Conservation (phyloP, 768 basidiomycete genomes). For the Nevesoporus exiguus region DNA sequence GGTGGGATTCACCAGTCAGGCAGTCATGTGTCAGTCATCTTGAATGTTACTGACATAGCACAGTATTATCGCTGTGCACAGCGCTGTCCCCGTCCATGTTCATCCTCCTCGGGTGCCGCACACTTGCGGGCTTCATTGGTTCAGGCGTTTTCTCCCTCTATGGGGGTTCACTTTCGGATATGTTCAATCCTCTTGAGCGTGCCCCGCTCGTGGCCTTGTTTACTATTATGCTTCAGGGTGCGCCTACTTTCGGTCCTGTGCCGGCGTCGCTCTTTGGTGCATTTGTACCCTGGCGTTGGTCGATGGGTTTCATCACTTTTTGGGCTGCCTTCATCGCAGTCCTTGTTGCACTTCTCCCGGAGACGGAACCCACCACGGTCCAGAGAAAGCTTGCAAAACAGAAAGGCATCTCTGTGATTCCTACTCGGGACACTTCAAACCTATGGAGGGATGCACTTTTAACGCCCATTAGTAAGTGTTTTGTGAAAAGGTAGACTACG, state of each 20-base stretch:
- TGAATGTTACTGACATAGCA: conserved; percentile 3
- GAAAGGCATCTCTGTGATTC: neutral
- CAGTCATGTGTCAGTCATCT: neutral
- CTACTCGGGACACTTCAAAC: neutral
- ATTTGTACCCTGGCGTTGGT: conserved; percentile 27
- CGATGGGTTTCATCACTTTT: conserved; percentile 23
- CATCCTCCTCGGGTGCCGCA: conserved; percentile 18
- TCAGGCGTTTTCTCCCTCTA: conserved; percentile 29
- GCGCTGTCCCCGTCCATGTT: conserved; percentile 23
- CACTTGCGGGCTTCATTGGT: conserved; percentile 23
- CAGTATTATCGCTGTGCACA: conserved; percentile 24
- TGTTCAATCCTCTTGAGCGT: conserved; percentile 28
- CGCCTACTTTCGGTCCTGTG: conserved; percentile 28
- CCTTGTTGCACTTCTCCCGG: conserved; percentile 19
- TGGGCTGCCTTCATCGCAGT: conserved; percentile 22
- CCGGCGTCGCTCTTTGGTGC: conserved; percentile 22
- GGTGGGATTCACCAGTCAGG: conserved; percentile 24
- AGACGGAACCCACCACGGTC: conserved; percentile 24
- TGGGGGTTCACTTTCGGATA: conserved; percentile 29
- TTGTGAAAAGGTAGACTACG: neutral
- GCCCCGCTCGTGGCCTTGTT: conserved; percentile 29
- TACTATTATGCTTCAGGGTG: conserved; percentile 29
- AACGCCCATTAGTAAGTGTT: conserved; percentile 24
- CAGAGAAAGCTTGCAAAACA: conserved; percentile 15
- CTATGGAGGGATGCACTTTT: conserved; percentile 26